phyloP scores from a whole-genome alignment of 768 basidiomycete genomes.

The Hortiboletus campestris region DNA sequence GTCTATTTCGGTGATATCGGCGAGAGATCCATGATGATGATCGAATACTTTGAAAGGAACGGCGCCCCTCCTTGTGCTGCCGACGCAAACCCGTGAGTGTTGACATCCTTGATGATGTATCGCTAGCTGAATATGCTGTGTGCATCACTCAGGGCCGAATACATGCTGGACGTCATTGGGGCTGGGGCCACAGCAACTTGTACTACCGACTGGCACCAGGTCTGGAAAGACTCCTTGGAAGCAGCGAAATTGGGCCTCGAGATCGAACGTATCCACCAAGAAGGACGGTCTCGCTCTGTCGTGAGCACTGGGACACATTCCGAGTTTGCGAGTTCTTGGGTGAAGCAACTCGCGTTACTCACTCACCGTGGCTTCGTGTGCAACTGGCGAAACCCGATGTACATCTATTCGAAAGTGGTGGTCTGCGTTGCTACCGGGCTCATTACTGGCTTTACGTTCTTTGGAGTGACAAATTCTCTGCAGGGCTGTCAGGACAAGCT shows the following conservation, averaged over 20 bases:
- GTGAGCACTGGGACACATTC: slow-evolving; percentile 19
- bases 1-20: slow-evolving; percentile 61
- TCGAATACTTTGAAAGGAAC: slow-evolving; percentile 25
- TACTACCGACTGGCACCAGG: slow-evolving; percentile 46
- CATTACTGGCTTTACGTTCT: slow-evolving; percentile 45
- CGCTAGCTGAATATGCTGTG: not conserved
- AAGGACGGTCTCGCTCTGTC: slow-evolving; percentile 30
- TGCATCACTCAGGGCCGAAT: slow-evolving; percentile 37
- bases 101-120: no score
- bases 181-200: slow-evolving; percentile 50
- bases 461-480: slow-evolving; percentile 32
- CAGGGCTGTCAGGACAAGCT: slow-evolving; percentile 44
- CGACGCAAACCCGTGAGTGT: slow-evolving; percentile 25
- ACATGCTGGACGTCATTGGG: slow-evolving; percentile 53
- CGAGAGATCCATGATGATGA: slow-evolving; percentile 20
- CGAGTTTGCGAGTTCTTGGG: slow-evolving; percentile 41
- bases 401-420: slow-evolving; percentile 38
- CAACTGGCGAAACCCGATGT: slow-evolving; percentile 42
- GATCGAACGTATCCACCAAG: slow-evolving; percentile 42
- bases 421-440: slow-evolving; percentile 35
- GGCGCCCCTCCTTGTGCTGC: slow-evolving; percentile 18
- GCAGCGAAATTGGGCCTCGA: slow-evolving; percentile 36
- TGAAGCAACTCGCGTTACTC: slow-evolving; percentile 34
- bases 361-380: slow-evolving; percentile 30
- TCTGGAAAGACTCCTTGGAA: slow-evolving; percentile 48